Evolutionary conservation across 2,329 filamentous ascomycete genomes (phyloP), one percentile per base, ranked within the genome.

Genomic region (Pseudomassariella vexata): DNA sequence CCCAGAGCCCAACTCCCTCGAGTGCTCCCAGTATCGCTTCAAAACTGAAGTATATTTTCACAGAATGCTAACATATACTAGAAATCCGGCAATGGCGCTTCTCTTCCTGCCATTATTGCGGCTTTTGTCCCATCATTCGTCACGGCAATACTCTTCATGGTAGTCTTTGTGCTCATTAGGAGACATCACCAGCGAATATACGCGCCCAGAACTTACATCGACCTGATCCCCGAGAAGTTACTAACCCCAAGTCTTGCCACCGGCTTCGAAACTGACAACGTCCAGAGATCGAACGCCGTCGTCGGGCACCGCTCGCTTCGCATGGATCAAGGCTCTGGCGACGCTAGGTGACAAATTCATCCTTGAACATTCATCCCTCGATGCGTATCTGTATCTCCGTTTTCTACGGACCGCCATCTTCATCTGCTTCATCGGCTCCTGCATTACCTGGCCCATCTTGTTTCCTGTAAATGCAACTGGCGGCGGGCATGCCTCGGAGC

Each of bases 381-480:
- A 96, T 55, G 80, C 83, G 19, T 96, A 88, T 55, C 75, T 95
- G 17, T 86, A 94, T 50, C 72, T 95, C 27, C 85, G 89, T 26
- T 94, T 88, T 52, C 66, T 96, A 38, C 83, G 86, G 49, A 76
- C 92, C 33, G 66, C 81, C 18, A 76, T 82, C 34, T 70, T 83
- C 45, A 84, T 92, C 44, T 89, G 83, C 58, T 70, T 95, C 30
- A 79, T 89, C 10, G 90, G 89, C 37, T 79, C 79, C 47, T 68
- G 70, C 48, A 78, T 96, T 30, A 90, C 86, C 16, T 95, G 85
- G 82, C 88, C 89, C 0, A 71, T 95, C 28, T 64, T 96, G 17
- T 84, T 77, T 46, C 86, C 89, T 0, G 66, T 95, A 57, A 92
- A 95, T 58, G 80, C 79, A 18, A 92, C 86, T 1, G 92, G 89